Evolutionary conservation across 2,329 filamentous ascomycete species (phyloP).

Genomic region (Geosmithia flava): DNA sequence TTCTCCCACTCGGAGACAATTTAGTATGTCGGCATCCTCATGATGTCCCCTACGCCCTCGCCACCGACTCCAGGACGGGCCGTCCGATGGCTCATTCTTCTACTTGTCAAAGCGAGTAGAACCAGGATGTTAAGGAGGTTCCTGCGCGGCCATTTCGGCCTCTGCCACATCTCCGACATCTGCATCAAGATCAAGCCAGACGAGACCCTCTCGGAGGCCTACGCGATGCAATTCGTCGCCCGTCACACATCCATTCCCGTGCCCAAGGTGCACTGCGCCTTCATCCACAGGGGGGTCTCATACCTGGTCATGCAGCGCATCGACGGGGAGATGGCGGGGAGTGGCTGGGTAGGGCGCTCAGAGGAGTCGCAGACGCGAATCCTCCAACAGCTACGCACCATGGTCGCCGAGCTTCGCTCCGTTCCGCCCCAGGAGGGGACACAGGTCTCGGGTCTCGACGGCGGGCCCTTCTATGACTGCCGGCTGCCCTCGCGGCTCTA

Average conservation of each 20-base stretch:
- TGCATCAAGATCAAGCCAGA: constrained; percentile 18
- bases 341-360: constrained; percentile 6
- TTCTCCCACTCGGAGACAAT: no score
- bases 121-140: constrained; percentile 2
- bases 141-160: not conserved
- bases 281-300: constrained; percentile 15
- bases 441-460: constrained; percentile 6
- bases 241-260: constrained; percentile 28
- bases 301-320: constrained; percentile 31
- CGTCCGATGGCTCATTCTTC: constrained; percentile 2
- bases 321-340: constrained; percentile 9
- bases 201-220: constrained; percentile 22
- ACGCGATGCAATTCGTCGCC: constrained; percentile 25
- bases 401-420: constrained; percentile 8
- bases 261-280: constrained; percentile 27
- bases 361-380: constrained; percentile 8
- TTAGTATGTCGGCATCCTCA: constrained; percentile 5
- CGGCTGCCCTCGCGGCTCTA: constrained; percentile 7
- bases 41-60: constrained; percentile 1
- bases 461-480: constrained; percentile 10
- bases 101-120: constrained; percentile 2
- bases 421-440: not conserved
- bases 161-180: constrained; percentile 3
- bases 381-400: constrained; percentile 8
- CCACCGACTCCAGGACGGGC: constrained; percentile 1